Evolutionary conservation across 164 flowering plant species (phyloP), one percentile per base, ranked within the genome.

Genomic region (Dillenia turbinata): DNA sequence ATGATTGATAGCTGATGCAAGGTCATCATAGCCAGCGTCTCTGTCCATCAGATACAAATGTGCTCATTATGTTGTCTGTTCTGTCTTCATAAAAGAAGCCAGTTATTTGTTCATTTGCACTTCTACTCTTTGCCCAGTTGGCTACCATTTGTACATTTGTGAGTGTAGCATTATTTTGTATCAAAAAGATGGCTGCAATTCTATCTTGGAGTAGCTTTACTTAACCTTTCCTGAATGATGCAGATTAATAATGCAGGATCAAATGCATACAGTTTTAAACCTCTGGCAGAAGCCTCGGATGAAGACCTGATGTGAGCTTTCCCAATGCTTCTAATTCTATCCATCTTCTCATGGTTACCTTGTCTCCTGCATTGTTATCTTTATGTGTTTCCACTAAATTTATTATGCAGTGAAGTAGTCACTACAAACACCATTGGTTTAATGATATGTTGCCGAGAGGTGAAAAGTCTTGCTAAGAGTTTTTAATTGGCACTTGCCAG

Each of bases 191-290:
- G 5, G 33, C 33, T 26, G 33, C 33, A 26, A 26, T 26, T 26
- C 33, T 1, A 26, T 26, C 33, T 26, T 19, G 22, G 22, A 19
- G 22, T 19, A 26, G 33, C 3, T 26, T 26, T 26, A 1, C 33
- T 26, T 26, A 26, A 26, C 33, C 4, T 26, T 26, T 26, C 33
- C 33, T 26, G 74, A 73, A 70, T 71, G 73, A 73, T 84, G 83
- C 97, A 93, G 98, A 90, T 93, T 59, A 93, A 93, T 72, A 93
- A 93, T 79, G 97, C 97, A 53, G 98, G 98, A 80, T 93, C 98
- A 69, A 93, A 93, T 80, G 98, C 97, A 52, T 93, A 93, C 76
- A 88, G 92, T 80, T 83, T 70, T 72, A 88, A 86, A 61, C 92
- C 97, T 49, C 67, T 93, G 74, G 80, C 87, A 33, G 97, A 93